Conservation (phyloP, 345 rosid species). For the Aquilaria sinensis region DNA sequence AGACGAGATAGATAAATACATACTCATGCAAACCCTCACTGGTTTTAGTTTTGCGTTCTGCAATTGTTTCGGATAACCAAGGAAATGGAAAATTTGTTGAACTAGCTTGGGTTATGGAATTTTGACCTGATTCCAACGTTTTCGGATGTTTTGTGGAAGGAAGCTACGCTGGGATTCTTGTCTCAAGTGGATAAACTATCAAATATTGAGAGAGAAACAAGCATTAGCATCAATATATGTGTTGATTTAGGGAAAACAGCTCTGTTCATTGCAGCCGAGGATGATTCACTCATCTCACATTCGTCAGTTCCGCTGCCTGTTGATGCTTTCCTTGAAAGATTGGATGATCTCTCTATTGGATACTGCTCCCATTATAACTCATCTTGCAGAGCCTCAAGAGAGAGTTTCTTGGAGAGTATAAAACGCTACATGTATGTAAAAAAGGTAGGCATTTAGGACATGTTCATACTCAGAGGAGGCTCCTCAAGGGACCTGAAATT, state of each 20-base stretch:
- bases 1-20: no score
- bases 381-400: constrained; percentile 26
- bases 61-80: no score
- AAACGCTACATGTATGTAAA: constrained; percentile 40
- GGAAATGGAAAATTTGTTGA: no score
- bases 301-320: constrained; percentile 63
- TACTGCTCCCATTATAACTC: constrained; percentile 40
- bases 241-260: constrained; percentile 55
- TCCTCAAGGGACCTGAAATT: not conserved
- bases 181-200: constrained; percentile 32
- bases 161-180: constrained; percentile 37
- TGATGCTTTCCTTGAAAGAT: constrained; percentile 40
- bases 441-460: constrained; percentile 29
- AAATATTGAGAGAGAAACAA: constrained; percentile 44
- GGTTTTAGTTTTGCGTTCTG: no score
- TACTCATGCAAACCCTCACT: no score
- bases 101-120: no score
- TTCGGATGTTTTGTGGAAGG: constrained; percentile 21
- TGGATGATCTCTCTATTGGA: constrained; percentile 64
- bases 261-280: constrained; percentile 61
- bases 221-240: constrained; percentile 48
- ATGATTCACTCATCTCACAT: constrained; percentile 55
- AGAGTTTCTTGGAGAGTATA: constrained; percentile 40
- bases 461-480: not conserved
- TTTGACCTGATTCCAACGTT: no score